Conservation (phyloP, 257 asterid species). For the Scutellaria baicalensis region DNA sequence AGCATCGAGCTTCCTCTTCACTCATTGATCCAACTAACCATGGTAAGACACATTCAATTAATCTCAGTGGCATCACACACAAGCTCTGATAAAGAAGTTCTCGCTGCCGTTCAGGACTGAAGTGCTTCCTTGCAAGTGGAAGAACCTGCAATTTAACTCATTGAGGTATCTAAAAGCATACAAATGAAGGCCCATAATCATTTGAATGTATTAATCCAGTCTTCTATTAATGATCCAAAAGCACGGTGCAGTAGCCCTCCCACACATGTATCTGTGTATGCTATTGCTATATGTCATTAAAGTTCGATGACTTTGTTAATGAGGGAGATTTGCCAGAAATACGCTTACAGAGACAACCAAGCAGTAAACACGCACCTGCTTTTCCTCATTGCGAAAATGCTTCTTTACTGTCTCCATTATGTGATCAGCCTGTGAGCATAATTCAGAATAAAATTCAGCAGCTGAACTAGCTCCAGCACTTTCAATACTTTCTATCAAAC, state of each 20-base stretch:
- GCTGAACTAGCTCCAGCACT: constrained; percentile 85
- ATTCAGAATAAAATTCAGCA: constrained; percentile 71
- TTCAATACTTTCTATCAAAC: constrained; percentile 80
- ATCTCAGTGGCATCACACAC: constrained; percentile 95
- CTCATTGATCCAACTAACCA: constrained; percentile 87
- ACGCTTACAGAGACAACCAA: constrained; percentile 9
- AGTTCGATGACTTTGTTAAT: not conserved
- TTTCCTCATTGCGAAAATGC: constrained; percentile 87
- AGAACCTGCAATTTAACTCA: constrained; percentile 54
- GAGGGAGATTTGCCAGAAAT: not conserved
- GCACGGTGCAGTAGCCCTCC: not conserved
- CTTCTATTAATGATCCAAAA: not conserved
- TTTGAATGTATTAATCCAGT: not conserved
- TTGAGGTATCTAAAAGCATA: constrained; percentile 10
- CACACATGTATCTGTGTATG: not conserved
- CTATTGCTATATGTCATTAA: constrained; percentile 3
- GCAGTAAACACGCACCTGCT: constrained; percentile 46
- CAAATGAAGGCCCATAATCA: not conserved
- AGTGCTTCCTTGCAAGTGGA: constrained; percentile 81
- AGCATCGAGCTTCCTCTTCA: constrained; percentile 77
- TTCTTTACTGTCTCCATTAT: constrained; percentile 77
- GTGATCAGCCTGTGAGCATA: constrained; percentile 90
- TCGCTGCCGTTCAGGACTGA: constrained; percentile 74
- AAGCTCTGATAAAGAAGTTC: constrained; percentile 81
- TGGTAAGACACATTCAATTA: constrained; percentile 89